Conservation (phyloP, 139 green algal species). For the Pedinophyceae sp. region DNA sequence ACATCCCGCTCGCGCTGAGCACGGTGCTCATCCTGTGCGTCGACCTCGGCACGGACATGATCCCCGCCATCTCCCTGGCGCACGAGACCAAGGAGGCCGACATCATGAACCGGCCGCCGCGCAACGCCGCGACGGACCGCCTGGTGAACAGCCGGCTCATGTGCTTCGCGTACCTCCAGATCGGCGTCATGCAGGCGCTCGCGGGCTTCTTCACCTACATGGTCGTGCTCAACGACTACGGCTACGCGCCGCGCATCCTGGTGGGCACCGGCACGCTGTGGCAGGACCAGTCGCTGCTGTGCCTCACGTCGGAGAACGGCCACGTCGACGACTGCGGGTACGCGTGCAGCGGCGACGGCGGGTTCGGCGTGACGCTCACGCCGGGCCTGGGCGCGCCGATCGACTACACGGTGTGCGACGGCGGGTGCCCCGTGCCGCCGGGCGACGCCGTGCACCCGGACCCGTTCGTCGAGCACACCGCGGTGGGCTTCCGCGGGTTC, state of each 20-base stretch:
- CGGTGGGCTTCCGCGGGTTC: constrained; percentile 46
- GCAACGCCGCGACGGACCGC: constrained; percentile 36
- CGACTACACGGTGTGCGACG: too few species aligned
- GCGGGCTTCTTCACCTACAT: constrained; percentile 61
- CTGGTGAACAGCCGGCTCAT: constrained; percentile 48
- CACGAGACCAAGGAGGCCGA: constrained; percentile 59
- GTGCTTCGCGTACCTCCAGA: constrained; percentile 58
- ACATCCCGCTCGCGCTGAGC: constrained; percentile 39
- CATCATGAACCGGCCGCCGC: constrained; percentile 57
- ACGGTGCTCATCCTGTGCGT: constrained; percentile 66
- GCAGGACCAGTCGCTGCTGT: constrained; percentile 26
- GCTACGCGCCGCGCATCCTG: constrained; percentile 42
- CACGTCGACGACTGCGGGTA: constrained; percentile 28
- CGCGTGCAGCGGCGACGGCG: constrained; percentile 17
- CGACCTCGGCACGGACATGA: constrained; percentile 59
- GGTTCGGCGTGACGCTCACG: not conserved
- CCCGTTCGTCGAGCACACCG: constrained; percentile 53
- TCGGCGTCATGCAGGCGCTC: constrained; percentile 39
- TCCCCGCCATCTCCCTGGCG: constrained; percentile 67
- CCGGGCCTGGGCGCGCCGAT: too few species aligned
- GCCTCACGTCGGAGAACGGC: constrained; percentile 20
- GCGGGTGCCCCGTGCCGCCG: too few species aligned
- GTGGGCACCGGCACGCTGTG: constrained; percentile 26
- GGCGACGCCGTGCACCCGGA: too few species aligned
- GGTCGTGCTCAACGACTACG: constrained; percentile 59